Evolutionary conservation across 1,284 basidiomycete genomes (phyloP), one percentile per base, ranked within the genome.

Genomic region (Boletus mariae): DNA sequence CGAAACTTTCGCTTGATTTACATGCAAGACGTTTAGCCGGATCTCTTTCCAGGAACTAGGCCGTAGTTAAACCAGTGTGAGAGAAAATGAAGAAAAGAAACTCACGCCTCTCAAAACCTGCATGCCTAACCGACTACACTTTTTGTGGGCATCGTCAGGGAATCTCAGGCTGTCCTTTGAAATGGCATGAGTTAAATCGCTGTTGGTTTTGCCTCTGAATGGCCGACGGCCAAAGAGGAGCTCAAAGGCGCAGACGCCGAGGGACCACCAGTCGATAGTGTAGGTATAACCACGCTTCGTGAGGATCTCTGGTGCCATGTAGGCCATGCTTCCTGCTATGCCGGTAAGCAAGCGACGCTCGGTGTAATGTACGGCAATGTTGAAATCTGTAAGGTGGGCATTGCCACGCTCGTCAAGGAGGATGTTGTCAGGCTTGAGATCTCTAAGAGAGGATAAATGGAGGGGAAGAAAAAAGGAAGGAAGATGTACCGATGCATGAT

Each of bases 301-400:
- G 34, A 98, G 78, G 53, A 98, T 95, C 75, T 98, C 94, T 1
- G 94, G 91, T 34, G 95, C 94, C 96, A 99, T 99, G 71, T 99
- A 99, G 2, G 96, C 96, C 94, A 99, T 97, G 49, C 91, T 94
- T 3, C 94, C 94, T n/a, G 94, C 96, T 0, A 99, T 91, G n/a
- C 94, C 94, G 8, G 90, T 95, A 41, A 98, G 77, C 51, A 85
- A 71, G 31, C 86, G 79, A 49, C 90, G 80, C 47, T 96, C 92
- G 5, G 88, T 85, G 67, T 92, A 98, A 71, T 99, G 96, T 5
- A 99, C 93, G 13, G 95, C 96, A 59, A 99, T 98, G 71, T 99
- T 99, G 73, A 99, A 97, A 69, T 99, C 96, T 10, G 96, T 98
- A 57, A 99, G 79, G 70, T 98, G 96, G 1, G 94, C 95, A 67